Evolutionary conservation across 2,329 filamentous ascomycete genomes (phyloP).

Genomic region (Botrytis hyacinthi): DNA sequence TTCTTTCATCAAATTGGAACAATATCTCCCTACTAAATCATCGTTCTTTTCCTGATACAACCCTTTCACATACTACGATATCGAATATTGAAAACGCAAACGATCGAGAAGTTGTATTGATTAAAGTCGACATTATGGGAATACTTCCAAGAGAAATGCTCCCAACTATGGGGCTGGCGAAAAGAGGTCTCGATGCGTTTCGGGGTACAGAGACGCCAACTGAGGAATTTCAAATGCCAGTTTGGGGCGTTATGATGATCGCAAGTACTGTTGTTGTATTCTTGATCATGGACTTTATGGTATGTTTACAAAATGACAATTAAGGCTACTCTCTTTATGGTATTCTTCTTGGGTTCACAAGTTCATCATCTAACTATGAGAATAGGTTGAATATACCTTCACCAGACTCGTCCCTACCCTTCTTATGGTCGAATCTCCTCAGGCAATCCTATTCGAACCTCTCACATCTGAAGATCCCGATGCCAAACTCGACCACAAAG

Average conservation of each 20-base stretch:
- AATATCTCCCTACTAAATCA: neutral
- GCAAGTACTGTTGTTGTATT: conserved; percentile 22
- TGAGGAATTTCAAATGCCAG: conserved; percentile 26
- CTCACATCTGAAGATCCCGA: conserved; percentile 38
- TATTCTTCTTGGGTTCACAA: neutral
- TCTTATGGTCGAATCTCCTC: conserved; percentile 59
- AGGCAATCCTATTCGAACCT: conserved; percentile 50
- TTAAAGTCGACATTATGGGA: conserved; percentile 1
- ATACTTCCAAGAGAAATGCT: neutral
- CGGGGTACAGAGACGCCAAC: neutral
- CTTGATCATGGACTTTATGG: conserved; percentile 23
- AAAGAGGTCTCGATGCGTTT: conserved; percentile 2
- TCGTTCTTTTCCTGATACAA: neutral
- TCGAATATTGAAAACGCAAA: neutral
- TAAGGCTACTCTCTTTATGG: neutral
- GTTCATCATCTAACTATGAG: conserved; percentile 22
- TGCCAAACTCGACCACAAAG: conserved; percentile 33
- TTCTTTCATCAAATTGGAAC: neutral
- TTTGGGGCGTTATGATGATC: conserved; percentile 30
- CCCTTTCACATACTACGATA: neutral
- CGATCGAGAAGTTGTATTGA: neutral
- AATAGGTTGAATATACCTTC: conserved; percentile 54
- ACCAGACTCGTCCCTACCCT: conserved; percentile 59
- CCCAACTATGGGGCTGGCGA: neutral
- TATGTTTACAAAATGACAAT: conserved; percentile 13